Evolutionary conservation across 2,329 filamentous ascomycete genomes (phyloP).

Genomic region (Calcarisporium arbuscula): DNA sequence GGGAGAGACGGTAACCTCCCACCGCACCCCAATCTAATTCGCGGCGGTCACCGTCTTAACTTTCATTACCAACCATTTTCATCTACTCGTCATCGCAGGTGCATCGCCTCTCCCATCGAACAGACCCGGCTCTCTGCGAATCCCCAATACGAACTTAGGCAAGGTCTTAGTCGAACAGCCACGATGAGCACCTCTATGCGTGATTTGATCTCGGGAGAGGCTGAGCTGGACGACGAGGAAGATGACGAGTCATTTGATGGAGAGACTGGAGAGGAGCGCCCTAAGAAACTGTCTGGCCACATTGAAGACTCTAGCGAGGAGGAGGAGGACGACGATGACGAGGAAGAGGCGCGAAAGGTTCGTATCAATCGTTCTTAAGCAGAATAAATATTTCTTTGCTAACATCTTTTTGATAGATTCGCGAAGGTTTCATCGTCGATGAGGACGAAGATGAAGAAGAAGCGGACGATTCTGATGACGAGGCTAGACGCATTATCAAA

Average conservation of each 20-base stretch:
- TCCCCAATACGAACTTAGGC: too few relatives aligned
- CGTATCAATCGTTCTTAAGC: constrained; percentile 13
- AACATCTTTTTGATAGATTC: constrained; percentile 53
- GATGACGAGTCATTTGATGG: constrained; percentile 80
- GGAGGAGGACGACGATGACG: constrained; percentile 87
- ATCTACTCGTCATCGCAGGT: too few relatives aligned
- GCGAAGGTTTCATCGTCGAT: constrained; percentile 93
- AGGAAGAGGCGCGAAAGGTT: constrained; percentile 75
- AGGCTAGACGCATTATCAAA: constrained; percentile 50
- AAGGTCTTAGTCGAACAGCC: too few relatives aligned
- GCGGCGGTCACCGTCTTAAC: too few relatives aligned
- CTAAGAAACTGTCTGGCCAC: constrained; percentile 29
- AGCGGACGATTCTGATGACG: constrained; percentile 50
- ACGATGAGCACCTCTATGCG: constrained; percentile 60
- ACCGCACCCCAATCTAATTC: constrained; percentile 9
- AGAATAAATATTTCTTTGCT: constrained; percentile 4
- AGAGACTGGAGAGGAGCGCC: constrained; percentile 56
- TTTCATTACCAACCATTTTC: too few relatives aligned
- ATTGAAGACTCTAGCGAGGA: constrained; percentile 86
- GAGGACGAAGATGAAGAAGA: constrained; percentile 70
- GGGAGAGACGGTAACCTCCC: constrained; percentile 7
- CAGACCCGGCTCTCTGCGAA: too few relatives aligned
- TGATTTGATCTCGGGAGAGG: constrained; percentile 77
- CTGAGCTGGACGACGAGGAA: constrained; percentile 78
- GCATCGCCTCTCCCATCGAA: too few relatives aligned